Percentiles rank a stretch among this genome's conserved stretches.
These are phyloP conservation scores for Neurospora hispaniola DNA, from an alignment of 495 filamentous ascomycete genomes.

Conservation along the genomic window DNA sequence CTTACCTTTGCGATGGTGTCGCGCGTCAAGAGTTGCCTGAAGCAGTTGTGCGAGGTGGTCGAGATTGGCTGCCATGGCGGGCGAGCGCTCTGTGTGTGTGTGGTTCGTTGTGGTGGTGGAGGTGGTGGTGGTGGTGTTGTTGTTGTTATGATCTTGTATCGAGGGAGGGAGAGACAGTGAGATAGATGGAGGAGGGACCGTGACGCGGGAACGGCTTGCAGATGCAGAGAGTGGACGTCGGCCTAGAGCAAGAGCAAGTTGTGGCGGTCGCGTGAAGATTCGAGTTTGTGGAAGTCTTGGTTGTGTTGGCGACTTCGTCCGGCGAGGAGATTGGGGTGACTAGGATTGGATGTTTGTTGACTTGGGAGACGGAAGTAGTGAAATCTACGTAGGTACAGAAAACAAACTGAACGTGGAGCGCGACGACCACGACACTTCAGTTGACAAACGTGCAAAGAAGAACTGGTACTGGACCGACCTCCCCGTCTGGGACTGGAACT, in stretches of 20 bases:
- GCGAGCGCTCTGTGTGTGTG: constrained; percentile 1
- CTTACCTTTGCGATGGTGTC: constrained; percentile 79
- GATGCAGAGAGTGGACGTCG: neutral
- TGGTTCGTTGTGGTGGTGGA: neutral
- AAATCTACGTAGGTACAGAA: neutral
- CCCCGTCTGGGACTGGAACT: neutral
- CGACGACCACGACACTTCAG: neutral
- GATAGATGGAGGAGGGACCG: neutral
- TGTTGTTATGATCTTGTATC: neutral
- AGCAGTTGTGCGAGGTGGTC: constrained; percentile 67
- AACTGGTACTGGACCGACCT: neutral
- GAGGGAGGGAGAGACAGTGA: neutral
- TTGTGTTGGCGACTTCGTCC: neutral
- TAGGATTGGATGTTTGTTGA: neutral
- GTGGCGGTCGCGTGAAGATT: neutral
- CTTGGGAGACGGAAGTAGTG: neutral
- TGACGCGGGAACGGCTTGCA: neutral
- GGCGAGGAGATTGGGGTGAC: too few species aligned
- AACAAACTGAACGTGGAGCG: neutral
- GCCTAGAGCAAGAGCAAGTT: neutral
- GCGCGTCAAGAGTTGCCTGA: constrained; percentile 74
- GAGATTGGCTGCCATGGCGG: constrained; percentile 66
- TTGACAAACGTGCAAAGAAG: neutral
- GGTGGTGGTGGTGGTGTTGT: neutral
- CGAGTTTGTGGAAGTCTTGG: neutral